Base-by-base conservation (phyloP, 257 asterid species). In the Fraxinus americana region DNA sequence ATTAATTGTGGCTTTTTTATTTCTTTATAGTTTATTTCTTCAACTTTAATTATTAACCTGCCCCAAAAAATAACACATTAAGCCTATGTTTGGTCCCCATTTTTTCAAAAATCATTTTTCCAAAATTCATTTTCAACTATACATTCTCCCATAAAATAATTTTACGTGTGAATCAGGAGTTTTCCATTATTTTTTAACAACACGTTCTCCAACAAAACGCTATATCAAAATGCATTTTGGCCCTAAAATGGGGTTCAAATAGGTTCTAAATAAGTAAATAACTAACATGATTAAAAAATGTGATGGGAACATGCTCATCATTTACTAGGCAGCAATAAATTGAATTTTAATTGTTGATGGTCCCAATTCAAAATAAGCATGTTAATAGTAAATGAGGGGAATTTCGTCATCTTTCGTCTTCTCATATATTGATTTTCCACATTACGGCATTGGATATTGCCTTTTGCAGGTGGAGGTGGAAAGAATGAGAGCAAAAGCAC, bases 401-500 rank as follows among this genome's bases (percentile, higher is more conserved):
- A 59, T 23, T 59, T 59, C 10, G 32, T 48, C 14, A 4, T 48
- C 57, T 14, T 48, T 48, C n/a, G 7, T 48, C 57, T 48, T 14
- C 57, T 48, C 7, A 48, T 48, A 48, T 4, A 48, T 48, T 48
- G 7, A 16, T 4, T 16, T 48, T 48, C 4, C 21, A 1, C 21
- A 4, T 48, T 48, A 48, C 2, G 59, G 21, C 6, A 16, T 48
- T 14, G 59, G 59, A 48, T 48, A 48, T 48, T 17, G 59, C 32
- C 30, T 59, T n/a, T 59, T 59, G 32, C 67, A 59, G 67, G 67
- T 59, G 29, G 67, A 59, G 67, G 67, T 23, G 29, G 67, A 21
- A 59, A 59, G 67, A 87, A 85, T 92, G 91, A 88, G 87, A 83
- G 94, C 96, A 45, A 93, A 89, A 35, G 94, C 97, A 61, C 93